These are phyloP conservation scores for Fusarium agapanthi DNA, from an alignment of 2,329 filamentous ascomycete genomes.

Conservation along the genomic window DNA sequence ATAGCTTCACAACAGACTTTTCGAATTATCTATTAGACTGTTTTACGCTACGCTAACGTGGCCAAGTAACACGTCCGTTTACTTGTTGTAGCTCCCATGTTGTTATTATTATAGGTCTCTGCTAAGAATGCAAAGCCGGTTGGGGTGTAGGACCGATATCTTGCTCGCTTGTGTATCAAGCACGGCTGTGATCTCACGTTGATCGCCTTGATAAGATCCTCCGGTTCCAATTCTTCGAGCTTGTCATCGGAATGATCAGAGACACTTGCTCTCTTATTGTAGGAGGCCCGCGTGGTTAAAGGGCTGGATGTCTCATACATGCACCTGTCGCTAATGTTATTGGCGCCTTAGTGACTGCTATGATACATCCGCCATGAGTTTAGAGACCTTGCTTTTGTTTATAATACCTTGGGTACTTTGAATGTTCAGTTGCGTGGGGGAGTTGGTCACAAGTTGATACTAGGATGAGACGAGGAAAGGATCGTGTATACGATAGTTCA, in stretches of 20 bases:
- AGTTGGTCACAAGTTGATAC: not conserved
- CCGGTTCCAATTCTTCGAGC: not conserved
- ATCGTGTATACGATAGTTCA: not conserved
- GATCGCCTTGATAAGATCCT: not conserved
- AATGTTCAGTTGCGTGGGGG: not conserved
- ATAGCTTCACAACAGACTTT: not conserved
- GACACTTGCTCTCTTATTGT: not conserved
- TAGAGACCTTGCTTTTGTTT: not conserved
- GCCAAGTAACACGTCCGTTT: not conserved
- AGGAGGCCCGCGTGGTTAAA: not conserved
- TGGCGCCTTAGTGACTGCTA: not conserved
- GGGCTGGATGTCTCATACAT: slow-evolving; percentile 10
- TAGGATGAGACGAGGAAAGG: too few relatives aligned
- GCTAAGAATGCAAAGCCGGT: not conserved
- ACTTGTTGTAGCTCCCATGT: not conserved
- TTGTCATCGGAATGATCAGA: not conserved
- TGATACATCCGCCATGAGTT: not conserved
- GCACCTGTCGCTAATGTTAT: not conserved
- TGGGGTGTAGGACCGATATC: not conserved
- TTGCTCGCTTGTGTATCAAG: not conserved
- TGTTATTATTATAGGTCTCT: not conserved
- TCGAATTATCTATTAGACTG: not conserved
- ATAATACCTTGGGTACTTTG: not conserved
- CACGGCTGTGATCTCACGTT: not conserved
- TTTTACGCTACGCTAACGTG: not conserved